Evolutionary conservation across 768 basidiomycete species (phyloP), one percentile per base, ranked within the genome.

Genomic region (Psilocybe sp.): DNA sequence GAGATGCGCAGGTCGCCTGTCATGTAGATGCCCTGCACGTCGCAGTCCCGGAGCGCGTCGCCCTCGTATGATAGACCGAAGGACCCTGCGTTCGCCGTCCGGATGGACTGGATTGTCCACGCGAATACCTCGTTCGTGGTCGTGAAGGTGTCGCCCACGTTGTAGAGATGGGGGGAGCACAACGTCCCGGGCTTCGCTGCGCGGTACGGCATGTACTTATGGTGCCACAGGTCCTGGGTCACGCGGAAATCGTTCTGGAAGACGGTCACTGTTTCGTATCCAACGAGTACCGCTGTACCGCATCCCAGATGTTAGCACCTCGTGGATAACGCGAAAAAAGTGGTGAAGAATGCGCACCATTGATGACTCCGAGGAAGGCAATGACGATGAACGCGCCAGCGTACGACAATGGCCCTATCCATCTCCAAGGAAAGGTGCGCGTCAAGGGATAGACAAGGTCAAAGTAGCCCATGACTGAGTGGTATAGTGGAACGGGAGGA

Each of bases 111-210:
- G 15, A 67, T 43, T 4, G 42, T 50, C 54, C 62, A 64, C 35
- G 62, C 54, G 39, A 65, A 67, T 18, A 60, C 35, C 1, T 61
- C 52, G 47, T 63, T 54, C 49, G 65, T 64, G 38, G 60, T 64
- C 3, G 58, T 57, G 23, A 67, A 52, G 0, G 58, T 42, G 35
- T 67, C 66, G 0, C 66, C 64, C 4, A 61, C 49, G 18, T 56
- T 57, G 42, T 63, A 54, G n/a, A 65, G 38, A 20, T 59, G 59
- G 2, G 57, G 44, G 23, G 63, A 61, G 42, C 66, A 67, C 9
- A 64, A 54, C 1, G 64, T 56, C 6, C 64, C 64, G 4, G 63
- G 54, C 20, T 60, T 60, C 2, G 56, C 31, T 5, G 31, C 39
- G n/a, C 43, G 43, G 19, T 46, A 57, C 3, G 64, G 62, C 47